Evolutionary conservation across 352 stramenopile species (phyloP).

Genomic region (Pythium graminicola): DNA sequence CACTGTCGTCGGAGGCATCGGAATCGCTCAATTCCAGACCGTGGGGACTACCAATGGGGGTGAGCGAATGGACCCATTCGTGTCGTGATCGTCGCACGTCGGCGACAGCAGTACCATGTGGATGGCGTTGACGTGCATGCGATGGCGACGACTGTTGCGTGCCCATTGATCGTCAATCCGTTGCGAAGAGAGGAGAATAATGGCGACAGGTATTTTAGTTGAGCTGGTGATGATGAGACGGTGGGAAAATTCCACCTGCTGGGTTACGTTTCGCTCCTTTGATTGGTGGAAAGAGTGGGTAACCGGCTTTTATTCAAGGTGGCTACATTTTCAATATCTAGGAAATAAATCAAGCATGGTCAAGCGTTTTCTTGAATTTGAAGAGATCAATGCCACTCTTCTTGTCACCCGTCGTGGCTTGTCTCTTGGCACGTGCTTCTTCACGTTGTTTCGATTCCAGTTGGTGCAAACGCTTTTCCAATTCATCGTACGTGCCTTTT

Average conservation of each 20-base stretch:
- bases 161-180: constrained; percentile 11
- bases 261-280: not conserved
- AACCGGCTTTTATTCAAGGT: constrained; percentile 10
- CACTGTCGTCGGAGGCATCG: not conserved
- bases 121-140: too few species aligned
- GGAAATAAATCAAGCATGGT: constrained; percentile 13
- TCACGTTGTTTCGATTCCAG: constrained; percentile 40
- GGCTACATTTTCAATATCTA: constrained; percentile 1
- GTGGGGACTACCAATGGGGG: constrained; percentile 9
- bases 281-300: constrained; percentile 12
- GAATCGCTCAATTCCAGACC: constrained; percentile 18
- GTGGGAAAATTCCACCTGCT: constrained; percentile 8
- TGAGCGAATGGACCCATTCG: constrained; percentile 9
- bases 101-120: too few species aligned
- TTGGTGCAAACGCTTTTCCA: constrained; percentile 60
- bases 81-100: not conserved
- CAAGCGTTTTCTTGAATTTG: constrained; percentile 43
- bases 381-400: constrained; percentile 38
- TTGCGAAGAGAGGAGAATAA: not conserved
- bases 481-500: constrained; percentile 74
- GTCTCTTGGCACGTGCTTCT: constrained; percentile 38
- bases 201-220: not conserved
- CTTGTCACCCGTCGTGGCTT: constrained; percentile 6
- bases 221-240: not conserved
- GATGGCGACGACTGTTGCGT: constrained; percentile 24